phyloP scores from a whole-genome alignment of 495 filamentous ascomycete genomes.

The Talaromyces proteolyticus region DNA sequence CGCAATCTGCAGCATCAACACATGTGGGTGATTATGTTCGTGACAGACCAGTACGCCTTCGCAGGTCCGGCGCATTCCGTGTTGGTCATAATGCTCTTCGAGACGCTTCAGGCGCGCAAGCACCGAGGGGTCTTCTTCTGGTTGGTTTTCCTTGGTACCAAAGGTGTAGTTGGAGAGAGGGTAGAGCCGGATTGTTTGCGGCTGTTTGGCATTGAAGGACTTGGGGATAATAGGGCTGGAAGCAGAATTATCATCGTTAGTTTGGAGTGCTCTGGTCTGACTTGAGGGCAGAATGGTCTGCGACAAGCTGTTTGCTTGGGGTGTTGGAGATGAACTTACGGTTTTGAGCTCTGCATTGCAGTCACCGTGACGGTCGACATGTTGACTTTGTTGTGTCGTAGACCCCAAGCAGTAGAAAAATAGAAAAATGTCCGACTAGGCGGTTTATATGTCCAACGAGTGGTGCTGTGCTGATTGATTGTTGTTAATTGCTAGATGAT shows the following conservation, averaged over 20 bases:
- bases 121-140: conserved; percentile 95
- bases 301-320: not conserved
- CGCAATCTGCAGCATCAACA: conserved; percentile 97
- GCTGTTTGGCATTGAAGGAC: conserved; percentile 82
- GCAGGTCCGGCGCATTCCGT: conserved; percentile 96
- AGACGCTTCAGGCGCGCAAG: conserved; percentile 85
- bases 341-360: conserved; percentile 65
- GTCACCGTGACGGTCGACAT: conserved; percentile 74
- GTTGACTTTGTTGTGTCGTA: conserved; percentile 9
- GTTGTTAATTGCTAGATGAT: too few relatives aligned
- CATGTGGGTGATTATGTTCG: conserved; percentile 97
- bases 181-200: conserved; percentile 85
- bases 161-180: conserved; percentile 98
- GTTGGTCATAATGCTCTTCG: conserved; percentile 84
- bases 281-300: not conserved
- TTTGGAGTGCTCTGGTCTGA: conserved; percentile 1
- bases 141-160: conserved; percentile 95
- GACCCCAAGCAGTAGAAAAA: too few relatives aligned
- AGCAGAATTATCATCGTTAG: conserved; percentile 2
- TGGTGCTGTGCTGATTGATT: too few relatives aligned
- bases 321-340: too few relatives aligned
- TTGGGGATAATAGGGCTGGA: conserved; percentile 69
- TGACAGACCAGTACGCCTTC: conserved; percentile 97
- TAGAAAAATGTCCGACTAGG: too few relatives aligned
- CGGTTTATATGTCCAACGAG: too few relatives aligned